Percentiles rank a stretch among this genome's conserved stretches.
Evolutionary conservation across 495 filamentous ascomycete genomes (phyloP).

Genomic region (Penicillium silybi): DNA sequence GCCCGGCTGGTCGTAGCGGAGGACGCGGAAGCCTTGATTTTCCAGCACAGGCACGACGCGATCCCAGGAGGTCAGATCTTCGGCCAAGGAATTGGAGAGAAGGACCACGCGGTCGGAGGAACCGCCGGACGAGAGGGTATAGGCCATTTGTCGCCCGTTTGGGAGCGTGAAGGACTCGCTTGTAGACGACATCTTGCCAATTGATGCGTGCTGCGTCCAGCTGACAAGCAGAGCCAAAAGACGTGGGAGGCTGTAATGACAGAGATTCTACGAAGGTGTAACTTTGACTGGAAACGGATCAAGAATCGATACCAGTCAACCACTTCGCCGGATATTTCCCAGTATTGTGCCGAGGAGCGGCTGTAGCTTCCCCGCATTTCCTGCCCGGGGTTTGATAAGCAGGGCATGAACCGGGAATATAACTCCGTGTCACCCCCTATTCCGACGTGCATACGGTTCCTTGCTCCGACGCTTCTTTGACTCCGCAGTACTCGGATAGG

Average conservation of each 20-base stretch:
- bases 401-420: background rate
- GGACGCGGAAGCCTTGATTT: conserved; percentile 18
- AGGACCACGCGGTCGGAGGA: conserved; percentile 12
- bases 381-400: too few relatives aligned
- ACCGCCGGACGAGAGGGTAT: conserved; percentile 3
- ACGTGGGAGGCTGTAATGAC: background rate
- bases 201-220: background rate
- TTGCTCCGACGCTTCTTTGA: conserved; percentile 2
- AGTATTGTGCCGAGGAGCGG: too few relatives aligned
- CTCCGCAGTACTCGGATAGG: background rate
- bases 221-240: too few relatives aligned
- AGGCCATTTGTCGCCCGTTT: conserved; percentile 12
- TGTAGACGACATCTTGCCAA: background rate
- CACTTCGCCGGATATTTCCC: too few relatives aligned
- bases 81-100: conserved; percentile 24
- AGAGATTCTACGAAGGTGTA: too few relatives aligned
- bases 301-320: too few relatives aligned
- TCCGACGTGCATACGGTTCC: too few relatives aligned
- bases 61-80: conserved; percentile 22
- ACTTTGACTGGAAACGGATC: too few relatives aligned
- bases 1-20: conserved; percentile 33
- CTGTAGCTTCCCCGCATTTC: too few relatives aligned
- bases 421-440: background rate
- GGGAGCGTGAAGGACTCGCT: conserved; percentile 8
- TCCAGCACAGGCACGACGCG: conserved; percentile 19